Evolutionary conservation across 805 yeast species (phyloP).

Genomic region (Zygosaccharomyces pseudorouxii): DNA sequence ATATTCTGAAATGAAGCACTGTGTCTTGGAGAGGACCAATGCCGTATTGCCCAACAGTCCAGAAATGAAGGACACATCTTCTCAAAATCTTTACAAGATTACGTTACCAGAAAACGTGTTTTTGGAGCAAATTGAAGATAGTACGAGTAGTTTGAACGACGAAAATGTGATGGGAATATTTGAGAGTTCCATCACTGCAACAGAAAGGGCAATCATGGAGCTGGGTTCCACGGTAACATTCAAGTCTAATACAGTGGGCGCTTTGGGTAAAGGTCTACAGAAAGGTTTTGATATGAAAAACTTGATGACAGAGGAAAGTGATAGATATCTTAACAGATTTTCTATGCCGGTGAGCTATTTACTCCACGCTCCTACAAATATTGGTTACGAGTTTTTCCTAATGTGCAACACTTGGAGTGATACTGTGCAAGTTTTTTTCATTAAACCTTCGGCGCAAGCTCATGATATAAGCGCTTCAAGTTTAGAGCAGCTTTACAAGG

Average conservation of each 20-base stretch:
- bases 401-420: conserved; percentile 61
- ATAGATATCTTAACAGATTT: conserved; percentile 52
- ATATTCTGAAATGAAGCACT: conserved; percentile 40
- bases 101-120: conserved; percentile 64
- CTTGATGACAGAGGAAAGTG: conserved; percentile 43
- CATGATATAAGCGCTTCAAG: conserved; percentile 36
- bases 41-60: conserved; percentile 69
- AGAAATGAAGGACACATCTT: conserved; percentile 37
- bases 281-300: conserved; percentile 72
- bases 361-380: conserved; percentile 61
- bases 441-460: conserved; percentile 67
- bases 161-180: conserved; percentile 62
- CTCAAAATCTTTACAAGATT: conserved; percentile 50
- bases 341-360: conserved; percentile 57
- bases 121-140: conserved; percentile 49
- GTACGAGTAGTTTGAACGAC: conserved; percentile 61
- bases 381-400: conserved; percentile 67
- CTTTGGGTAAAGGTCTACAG: conserved; percentile 79
- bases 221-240: conserved; percentile 71
- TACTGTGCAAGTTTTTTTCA: conserved; percentile 47
- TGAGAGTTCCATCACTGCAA: conserved; percentile 64
- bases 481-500: conserved; percentile 50
- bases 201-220: conserved; percentile 72
- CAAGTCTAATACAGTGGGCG: conserved; percentile 69
- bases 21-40: conserved; percentile 53